Base-by-base conservation (phyloP, 805 yeast genomes). In the Lachancea lanzarotensis region DNA sequence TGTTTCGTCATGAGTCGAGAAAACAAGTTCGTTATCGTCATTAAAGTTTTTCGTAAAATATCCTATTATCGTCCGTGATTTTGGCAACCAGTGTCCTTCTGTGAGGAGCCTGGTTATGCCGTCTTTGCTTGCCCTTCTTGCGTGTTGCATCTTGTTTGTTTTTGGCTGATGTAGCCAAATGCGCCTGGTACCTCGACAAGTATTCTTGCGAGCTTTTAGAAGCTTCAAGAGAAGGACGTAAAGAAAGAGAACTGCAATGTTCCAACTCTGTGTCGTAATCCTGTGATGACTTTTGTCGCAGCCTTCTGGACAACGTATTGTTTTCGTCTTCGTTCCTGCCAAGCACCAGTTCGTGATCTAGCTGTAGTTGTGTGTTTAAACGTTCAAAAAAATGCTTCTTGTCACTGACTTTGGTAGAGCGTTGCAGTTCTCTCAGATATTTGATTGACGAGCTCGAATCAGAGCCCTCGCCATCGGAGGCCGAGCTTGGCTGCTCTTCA, bases 331-430 rank as follows among this genome's bases (percentile, higher is more conserved):
- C 29, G 40, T 17, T 29, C 3, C 32, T 31, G 8, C 20, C 3
- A 4, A 11, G 29, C 15, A 13, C n/a, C 29, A 20, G 37, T 32
- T 40, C 43, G 18, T 37, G 30, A 18, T 19, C 33, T 32, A 26
- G 49, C 43, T 36, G 39, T 4, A 36, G 12, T 18, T 34, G 53
- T 52, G 26, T 32, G 32, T 33, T 32, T 10, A 62, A 45, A 38
- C 53, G 60, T 40, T 63, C 68, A 45, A 60, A 63, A 25, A 63
- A 40, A 20, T 54, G 51, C 1, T 62, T 59, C 41, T 62, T 63
- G 35, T 63, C 66, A 31, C 53, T 61, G 15, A 63, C 68, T 40
- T 57, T 61, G 13, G 50, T 59, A 1, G 68, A 60, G 18, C 52
- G 49, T 46, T 63, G 59, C 29, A 63, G 45, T 33, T 56, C 53